Base-by-base conservation (phyloP, 495 filamentous ascomycete species). In the Aspergillus sclerotiicarbonarius region DNA sequence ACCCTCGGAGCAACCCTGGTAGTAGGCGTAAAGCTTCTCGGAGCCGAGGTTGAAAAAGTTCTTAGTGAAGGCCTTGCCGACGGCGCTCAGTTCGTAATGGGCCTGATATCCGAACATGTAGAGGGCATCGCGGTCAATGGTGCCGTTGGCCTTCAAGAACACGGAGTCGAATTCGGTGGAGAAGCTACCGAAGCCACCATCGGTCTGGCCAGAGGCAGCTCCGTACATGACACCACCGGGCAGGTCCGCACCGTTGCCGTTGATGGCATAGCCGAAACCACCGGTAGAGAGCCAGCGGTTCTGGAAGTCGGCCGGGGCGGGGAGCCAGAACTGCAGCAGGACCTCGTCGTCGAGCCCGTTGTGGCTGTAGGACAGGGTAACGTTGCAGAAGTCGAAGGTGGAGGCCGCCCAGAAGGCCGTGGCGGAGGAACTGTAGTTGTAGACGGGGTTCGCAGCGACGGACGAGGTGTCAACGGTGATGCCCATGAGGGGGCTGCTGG, bases 51-150 rank as follows among this genome's bases (percentile, higher is more conserved):
- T 63, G 52, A 71, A 75, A 67, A 75, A 73, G 8, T 53, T 64
- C 53, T 61, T 60, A 35, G 72, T 67, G 32, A 75, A 53, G 20
- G 58, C 54, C 53, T 73, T 75, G 16, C 69, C 72, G n/a, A 75
- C 47, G 46, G 55, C 51, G 48, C 68, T 71, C 69, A 75, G 67
- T 54, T 75, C 72, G 21, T 69, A 66, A 0, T 72, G 65, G 10
- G 70, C 76, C 61, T 79, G 68, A 63, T 78, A 80, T 13, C 57
- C 60, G 60, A 75, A 75, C 69, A 76, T 76, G 58, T 71, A 65
- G 12, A 65, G 68, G 4, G 71, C 68, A 43, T 77, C 72, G 65
- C 67, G 75, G 59, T 77, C 76, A 58, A 75, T 68, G 8, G 71
- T 67, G 16, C 75, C 75, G 45, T 77, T 76, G 20, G 67, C 72